Evolutionary conservation across 2,329 filamentous ascomycete genomes (phyloP), one percentile per base, ranked within the genome.

Genomic region (Periglandula ipomoeae): DNA sequence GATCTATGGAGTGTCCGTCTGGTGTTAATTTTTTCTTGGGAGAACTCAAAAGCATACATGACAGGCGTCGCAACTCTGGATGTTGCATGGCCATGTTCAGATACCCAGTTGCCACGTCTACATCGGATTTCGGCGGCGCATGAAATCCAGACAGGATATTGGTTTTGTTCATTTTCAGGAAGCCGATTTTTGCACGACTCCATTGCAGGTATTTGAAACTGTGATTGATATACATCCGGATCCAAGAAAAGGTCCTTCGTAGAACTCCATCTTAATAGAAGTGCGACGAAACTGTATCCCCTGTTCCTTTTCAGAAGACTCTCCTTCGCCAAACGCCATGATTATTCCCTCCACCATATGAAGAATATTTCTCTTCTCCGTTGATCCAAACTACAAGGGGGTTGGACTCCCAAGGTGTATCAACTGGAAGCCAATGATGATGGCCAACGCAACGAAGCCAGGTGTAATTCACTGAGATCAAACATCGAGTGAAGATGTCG

Each of bases 31-130:
- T 37, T 23, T 2, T 32, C 19, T 8, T 13, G 13, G 17, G 43
- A 8, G n/a, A 23, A 3, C 20, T 15, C 13, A 35, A 24, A 45
- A 3, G 30, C 22, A 24, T 15, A 22, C 24, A 11, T 22, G 17
- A 13, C 15, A 10, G 13, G 11, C 20, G 35, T n/a, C 19, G 22
- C 38, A 20, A 24, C 19, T 19, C 10, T n/a, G 9, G 10, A 9
- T 50, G 39, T 26, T 40, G 44, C 24, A 24, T 22, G n/a, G 19
- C 23, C 26, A 27, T 46, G 38, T 26, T 19, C 30, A 27, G 23
- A 46, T 50, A 46, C 44, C 44, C 48, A 46, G 38, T 30, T 35
- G 27, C 23, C 15, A 32, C 23, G 7, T 34, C 23, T 10, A 40
- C 22, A 40, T 40, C 26, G 17, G 23, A 27, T 20, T 11, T 35